Conservation (phyloP, 2,329 filamentous ascomycete species). For the Colletotrichum cuscutae region DNA sequence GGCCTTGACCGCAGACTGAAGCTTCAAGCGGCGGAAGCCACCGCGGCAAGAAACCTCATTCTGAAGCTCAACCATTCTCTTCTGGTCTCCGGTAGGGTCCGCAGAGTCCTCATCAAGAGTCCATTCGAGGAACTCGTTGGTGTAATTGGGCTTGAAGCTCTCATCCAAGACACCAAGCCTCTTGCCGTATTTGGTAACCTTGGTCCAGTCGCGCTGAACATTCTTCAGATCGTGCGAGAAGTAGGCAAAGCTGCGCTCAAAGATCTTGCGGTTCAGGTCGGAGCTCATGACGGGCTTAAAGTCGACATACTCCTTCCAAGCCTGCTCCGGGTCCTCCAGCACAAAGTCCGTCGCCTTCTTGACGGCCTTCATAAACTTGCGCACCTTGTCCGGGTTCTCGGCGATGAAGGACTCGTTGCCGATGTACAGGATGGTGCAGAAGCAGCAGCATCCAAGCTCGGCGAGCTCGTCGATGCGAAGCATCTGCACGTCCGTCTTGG, state of each 20-base stretch:
- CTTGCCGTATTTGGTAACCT: constrained; percentile 83
- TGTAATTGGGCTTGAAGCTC: constrained; percentile 77
- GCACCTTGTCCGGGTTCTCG: constrained; percentile 73
- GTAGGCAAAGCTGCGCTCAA: constrained; percentile 81
- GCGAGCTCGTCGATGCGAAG: constrained; percentile 84
- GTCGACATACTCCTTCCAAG: constrained; percentile 76
- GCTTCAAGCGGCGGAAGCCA: constrained; percentile 67
- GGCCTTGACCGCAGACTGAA: constrained; percentile 22
- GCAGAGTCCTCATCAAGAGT: constrained; percentile 69
- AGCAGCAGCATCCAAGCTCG: constrained; percentile 84
- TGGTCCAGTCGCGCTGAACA: constrained; percentile 78
- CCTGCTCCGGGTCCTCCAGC: constrained; percentile 68
- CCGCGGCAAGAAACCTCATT: constrained; percentile 72
- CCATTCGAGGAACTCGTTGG: constrained; percentile 77
- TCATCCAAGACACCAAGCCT: constrained; percentile 74
- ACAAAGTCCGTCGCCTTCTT: constrained; percentile 81
- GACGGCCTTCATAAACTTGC: constrained; percentile 76
- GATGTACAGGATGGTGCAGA: constrained; percentile 85
- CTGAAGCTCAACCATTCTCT: constrained; percentile 77
- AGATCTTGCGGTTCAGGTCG: constrained; percentile 79
- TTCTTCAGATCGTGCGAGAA: constrained; percentile 81
- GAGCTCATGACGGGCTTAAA: constrained; percentile 78
- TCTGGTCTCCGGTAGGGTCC: constrained; percentile 79
- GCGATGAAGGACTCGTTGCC: constrained; percentile 77
- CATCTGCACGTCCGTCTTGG: constrained; percentile 78